A percentile compares a stretch with the other conserved stretches of the same genome.
These are phyloP conservation scores for Penicillium olsonii DNA, from an alignment of 2,329 filamentous ascomycete genomes.

Conservation along the genomic window DNA sequence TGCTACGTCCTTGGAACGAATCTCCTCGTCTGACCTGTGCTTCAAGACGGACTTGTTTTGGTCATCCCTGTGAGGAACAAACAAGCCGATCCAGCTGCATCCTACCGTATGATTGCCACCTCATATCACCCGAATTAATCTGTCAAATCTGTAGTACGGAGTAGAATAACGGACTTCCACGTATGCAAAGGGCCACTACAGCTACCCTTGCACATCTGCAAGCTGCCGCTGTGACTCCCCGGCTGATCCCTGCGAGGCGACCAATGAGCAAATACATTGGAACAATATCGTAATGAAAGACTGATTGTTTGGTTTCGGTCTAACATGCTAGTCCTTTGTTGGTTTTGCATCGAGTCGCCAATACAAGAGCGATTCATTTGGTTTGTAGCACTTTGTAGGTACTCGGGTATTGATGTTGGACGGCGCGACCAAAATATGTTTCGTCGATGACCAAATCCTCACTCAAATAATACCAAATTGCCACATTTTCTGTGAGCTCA, in stretches of 20 bases:
- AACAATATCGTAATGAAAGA: not conserved
- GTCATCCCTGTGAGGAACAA: not conserved
- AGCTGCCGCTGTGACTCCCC: constrained; percentile 13
- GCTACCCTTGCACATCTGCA: constrained; percentile 11
- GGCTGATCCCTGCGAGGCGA: not conserved
- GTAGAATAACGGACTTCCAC: not conserved
- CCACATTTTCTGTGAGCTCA: too few relatives aligned
- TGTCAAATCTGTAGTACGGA: not conserved
- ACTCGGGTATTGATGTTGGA: too few relatives aligned
- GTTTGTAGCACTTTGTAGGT: too few relatives aligned
- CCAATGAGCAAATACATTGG: constrained; percentile 11
- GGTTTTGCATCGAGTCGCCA: not conserved
- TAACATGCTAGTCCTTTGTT: not conserved
- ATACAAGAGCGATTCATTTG: not conserved
- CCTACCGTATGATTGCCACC: not conserved
- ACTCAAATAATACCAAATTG: too few relatives aligned
- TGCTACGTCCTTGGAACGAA: too few relatives aligned
- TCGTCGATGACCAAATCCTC: too few relatives aligned
- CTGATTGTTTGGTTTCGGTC: not conserved
- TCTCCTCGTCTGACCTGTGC: not conserved
- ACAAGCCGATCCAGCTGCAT: not conserved
- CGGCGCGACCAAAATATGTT: not conserved
- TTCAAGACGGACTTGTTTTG: not conserved
- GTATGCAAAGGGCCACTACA: constrained; percentile 1
- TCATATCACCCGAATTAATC: not conserved